Evolutionary conservation across 108 stramenopile genomes (phyloP).

Genomic region (Schizochytrium sp.): DNA sequence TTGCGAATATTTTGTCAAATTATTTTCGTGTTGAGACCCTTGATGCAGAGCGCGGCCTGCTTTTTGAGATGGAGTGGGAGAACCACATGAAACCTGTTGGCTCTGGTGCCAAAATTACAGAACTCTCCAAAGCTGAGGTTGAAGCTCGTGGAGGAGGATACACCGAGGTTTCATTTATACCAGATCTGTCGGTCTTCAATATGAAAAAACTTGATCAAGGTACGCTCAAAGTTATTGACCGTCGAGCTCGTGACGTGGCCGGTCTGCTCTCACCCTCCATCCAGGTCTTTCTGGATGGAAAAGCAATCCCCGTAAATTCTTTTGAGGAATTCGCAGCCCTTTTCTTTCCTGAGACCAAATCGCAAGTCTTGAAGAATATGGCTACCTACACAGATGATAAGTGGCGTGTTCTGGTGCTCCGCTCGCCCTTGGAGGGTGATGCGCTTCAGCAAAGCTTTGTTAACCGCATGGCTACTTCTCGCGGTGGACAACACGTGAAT

Average conservation of each 20-base stretch:
- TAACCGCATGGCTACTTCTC: constrained; percentile 86
- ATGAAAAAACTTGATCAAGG: constrained; percentile 70
- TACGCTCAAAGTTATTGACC: constrained; percentile 84
- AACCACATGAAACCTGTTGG: constrained; percentile 82
- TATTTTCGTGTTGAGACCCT: constrained; percentile 81
- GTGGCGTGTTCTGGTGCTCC: constrained; percentile 70
- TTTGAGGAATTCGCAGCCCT: constrained; percentile 75
- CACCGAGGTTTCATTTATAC: constrained; percentile 83
- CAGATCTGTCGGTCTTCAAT: constrained; percentile 75
- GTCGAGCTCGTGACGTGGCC: constrained; percentile 87
- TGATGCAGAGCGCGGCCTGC: constrained; percentile 73
- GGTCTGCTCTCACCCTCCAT: constrained; percentile 78
- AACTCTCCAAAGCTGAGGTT: neutral
- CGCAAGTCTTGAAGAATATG: constrained; percentile 56
- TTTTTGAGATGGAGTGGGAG: constrained; percentile 80
- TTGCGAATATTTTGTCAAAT: constrained; percentile 88
- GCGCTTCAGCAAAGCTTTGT: constrained; percentile 85
- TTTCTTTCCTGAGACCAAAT: constrained; percentile 48
- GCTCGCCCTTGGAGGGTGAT: constrained; percentile 77
- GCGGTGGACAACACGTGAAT: constrained; percentile 90
- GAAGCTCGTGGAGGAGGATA: constrained; percentile 71
- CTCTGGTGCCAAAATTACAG: constrained; percentile 55
- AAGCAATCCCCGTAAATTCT: constrained; percentile 64
- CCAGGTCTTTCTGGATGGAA: constrained; percentile 80
- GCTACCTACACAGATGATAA: constrained; percentile 71